phyloP scores from a whole-genome alignment of 2,329 filamentous ascomycete species.

The Nemania diffusa region DNA sequence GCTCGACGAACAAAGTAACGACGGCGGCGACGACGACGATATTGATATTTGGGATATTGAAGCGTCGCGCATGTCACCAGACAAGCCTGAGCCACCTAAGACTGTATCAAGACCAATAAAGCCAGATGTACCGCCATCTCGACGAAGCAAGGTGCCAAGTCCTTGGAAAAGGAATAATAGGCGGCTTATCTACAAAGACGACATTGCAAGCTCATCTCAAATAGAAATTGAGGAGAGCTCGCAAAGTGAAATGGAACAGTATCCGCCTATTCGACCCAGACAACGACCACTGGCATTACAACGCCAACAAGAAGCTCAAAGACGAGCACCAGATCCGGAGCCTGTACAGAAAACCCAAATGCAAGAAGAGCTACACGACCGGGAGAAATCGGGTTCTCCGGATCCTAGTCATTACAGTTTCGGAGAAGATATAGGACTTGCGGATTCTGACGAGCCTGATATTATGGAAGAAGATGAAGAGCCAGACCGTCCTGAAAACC shows the following conservation, averaged over 20 bases:
- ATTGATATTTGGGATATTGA: slow-evolving; percentile 68
- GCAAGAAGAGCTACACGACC: slow-evolving; percentile 4
- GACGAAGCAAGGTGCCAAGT: slow-evolving; percentile 52
- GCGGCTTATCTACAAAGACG: slow-evolving; percentile 49
- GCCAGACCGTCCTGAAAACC: background rate
- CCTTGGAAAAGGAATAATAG: slow-evolving; percentile 54
- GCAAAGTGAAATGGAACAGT: slow-evolving; percentile 42
- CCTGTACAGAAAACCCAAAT: slow-evolving; percentile 5
- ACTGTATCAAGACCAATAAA: slow-evolving; percentile 29
- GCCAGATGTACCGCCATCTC: slow-evolving; percentile 37
- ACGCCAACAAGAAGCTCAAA: slow-evolving; percentile 34
- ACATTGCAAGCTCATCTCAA: slow-evolving; percentile 47
- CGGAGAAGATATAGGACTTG: slow-evolving; percentile 22
- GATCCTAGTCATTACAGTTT: slow-evolving; percentile 16
- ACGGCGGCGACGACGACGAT: slow-evolving; percentile 46
- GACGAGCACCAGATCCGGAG: slow-evolving; percentile 3
- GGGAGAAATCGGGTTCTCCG: slow-evolving; percentile 5
- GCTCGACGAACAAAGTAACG: slow-evolving; percentile 28
- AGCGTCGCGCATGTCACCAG: slow-evolving; percentile 60
- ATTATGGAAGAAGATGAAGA: slow-evolving; percentile 9
- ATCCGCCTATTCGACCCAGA: slow-evolving; percentile 22
- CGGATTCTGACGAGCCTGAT: slow-evolving; percentile 26
- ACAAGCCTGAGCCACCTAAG: slow-evolving; percentile 38
- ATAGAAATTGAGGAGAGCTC: slow-evolving; percentile 48
- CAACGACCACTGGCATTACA: slow-evolving; percentile 32